Conservation (phyloP, 352 stramenopile genomes). For the Bremia lactucae region DNA sequence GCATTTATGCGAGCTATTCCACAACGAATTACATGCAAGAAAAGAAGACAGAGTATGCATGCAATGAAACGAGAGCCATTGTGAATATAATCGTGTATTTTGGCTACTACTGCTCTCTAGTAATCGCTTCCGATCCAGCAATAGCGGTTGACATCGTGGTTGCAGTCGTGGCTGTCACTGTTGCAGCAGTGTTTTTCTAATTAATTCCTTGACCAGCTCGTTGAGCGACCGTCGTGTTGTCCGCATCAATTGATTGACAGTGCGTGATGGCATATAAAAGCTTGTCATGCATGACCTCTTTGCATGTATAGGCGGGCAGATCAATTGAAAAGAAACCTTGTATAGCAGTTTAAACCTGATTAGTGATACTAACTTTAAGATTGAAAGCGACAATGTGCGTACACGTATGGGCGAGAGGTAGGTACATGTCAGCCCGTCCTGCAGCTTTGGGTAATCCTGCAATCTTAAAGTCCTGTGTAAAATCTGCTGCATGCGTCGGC, state of each 20-base stretch:
- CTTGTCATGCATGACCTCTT: constrained; percentile 73
- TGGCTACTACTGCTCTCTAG: constrained; percentile 13
- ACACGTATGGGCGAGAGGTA: constrained; percentile 83
- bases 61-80: no score
- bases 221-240: constrained; percentile 85
- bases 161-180: constrained; percentile 28
- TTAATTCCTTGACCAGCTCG: constrained; percentile 78
- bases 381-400: constrained; percentile 7
- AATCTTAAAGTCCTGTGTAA: constrained; percentile 87
- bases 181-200: constrained; percentile 46
- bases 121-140: constrained; percentile 26
- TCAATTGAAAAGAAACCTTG: constrained; percentile 86
- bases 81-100: not conserved
- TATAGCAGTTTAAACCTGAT: constrained; percentile 2
- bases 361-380: constrained; percentile 1
- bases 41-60: no score
- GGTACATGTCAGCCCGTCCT: constrained; percentile 66
- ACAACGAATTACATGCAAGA: constrained; percentile 29
- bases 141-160: constrained; percentile 59
- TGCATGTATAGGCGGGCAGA: constrained; percentile 60
- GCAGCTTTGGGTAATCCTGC: constrained; percentile 69
- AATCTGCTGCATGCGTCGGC: constrained; percentile 80
- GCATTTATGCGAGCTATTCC: constrained; percentile 51
- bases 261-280: constrained; percentile 84
- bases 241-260: constrained; percentile 80